Base-by-base conservation (phyloP, 2,329 filamentous ascomycete genomes). In the Colletotrichum incanum region DNA sequence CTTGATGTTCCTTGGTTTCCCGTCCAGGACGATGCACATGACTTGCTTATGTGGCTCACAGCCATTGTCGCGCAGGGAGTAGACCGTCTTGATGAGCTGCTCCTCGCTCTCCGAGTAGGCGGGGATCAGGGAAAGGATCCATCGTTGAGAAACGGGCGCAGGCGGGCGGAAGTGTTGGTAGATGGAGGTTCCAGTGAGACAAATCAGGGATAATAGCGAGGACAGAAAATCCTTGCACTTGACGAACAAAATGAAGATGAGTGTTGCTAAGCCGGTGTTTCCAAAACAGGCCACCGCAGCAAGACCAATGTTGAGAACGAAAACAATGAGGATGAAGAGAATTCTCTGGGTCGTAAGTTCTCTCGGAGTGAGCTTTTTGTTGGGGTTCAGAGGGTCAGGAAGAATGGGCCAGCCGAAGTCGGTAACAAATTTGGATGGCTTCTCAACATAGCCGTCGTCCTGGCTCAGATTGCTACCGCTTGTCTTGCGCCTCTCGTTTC, bases 91-190 rank as follows among this genome's bases (percentile, higher is more conserved):
- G 62, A 65, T 47, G 39, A 65, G 62, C 28, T 65, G 62, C 28
- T 65, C 62, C 26, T 65, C 62, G 28, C 62, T 65, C 41, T 65
- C 62, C 28, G 62, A 65, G 50, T 65, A 65, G n/a, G 62, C 62
- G 12, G 62, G 62, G 8, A 65, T 65, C 12, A 65, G 62, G 2
- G 62, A 65, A 18, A 65, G 50, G 20, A 65, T 58, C 62, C 62
- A 65, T n/a, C 62, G 62, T 16, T 39, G 62, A 8, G 62, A 65
- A 5, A 65, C 62, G 1, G 62, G 62, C 2, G 50, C 62, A 9
- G 62, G 62, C 20, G 62, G 62, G n/a, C 62, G 62, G 41, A 65
- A 65, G 28, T n/a, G 39, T 5, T n/a, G 41, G 62, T 65, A 47
- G 37, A 65, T 37, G 8, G 62, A 65, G 3, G 62, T 65, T 6